A percentile compares a stretch with the other conserved stretches of the same genome.
Evolutionary conservation across 2,329 filamentous ascomycete genomes (phyloP).

Genomic region (Penicillium polonicum): DNA sequence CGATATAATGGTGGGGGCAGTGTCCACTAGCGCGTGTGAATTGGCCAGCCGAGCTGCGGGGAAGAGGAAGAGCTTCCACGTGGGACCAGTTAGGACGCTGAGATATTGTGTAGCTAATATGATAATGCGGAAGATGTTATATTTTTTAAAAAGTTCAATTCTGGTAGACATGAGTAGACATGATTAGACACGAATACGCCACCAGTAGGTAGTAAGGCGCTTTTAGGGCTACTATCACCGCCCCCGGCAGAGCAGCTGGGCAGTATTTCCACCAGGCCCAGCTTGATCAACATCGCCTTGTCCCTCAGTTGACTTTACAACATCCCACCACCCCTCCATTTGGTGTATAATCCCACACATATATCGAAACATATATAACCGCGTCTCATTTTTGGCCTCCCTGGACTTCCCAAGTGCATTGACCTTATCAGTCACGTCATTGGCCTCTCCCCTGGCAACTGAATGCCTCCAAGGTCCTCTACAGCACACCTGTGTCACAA

Average conservation of each 20-base stretch:
- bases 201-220: background rate
- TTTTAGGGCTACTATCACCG: constrained; percentile 10
- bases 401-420: constrained; percentile 13
- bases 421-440: constrained; percentile 13
- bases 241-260: background rate
- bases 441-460: constrained; percentile 18
- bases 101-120: constrained; percentile 3
- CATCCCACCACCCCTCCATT: constrained; percentile 13
- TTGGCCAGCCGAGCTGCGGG: background rate
- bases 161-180: background rate
- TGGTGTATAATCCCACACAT: background rate
- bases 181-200: background rate
- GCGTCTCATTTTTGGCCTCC: constrained; percentile 7
- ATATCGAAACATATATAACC: background rate
- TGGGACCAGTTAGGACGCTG: background rate
- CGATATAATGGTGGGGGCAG: background rate
- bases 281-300: constrained; percentile 6
- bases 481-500: constrained; percentile 23
- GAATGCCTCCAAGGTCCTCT: constrained; percentile 41
- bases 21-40: constrained; percentile 2
- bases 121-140: background rate
- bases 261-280: constrained; percentile 7
- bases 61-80: background rate
- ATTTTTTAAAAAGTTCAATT: too few species aligned
- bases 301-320: constrained; percentile 17